Percentiles rank a stretch among this genome's conserved stretches.
phyloP scores from a whole-genome alignment of 1,284 basidiomycete species.

The Ceratobasidium sp. region DNA sequence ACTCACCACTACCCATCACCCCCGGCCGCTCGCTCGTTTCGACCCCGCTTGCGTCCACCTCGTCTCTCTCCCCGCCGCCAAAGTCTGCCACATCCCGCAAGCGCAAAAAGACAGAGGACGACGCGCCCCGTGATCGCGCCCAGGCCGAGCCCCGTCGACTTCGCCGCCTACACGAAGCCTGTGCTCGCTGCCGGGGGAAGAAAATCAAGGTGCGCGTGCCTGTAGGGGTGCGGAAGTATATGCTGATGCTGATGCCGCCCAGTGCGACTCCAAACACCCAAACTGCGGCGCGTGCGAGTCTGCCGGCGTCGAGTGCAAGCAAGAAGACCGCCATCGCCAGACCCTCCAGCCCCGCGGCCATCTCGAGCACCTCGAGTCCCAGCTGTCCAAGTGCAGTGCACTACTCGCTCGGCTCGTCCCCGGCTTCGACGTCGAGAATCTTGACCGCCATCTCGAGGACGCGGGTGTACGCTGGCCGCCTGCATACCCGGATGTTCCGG shows the following conservation, averaged over 20 bases:
- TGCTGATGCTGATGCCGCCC: constrained; percentile 40
- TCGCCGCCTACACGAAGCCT: constrained; percentile 85
- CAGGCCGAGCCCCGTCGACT: constrained; percentile 71
- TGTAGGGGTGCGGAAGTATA: neutral
- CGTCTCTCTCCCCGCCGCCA: constrained; percentile 23
- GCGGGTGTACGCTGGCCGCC: constrained; percentile 71
- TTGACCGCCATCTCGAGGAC: constrained; percentile 70
- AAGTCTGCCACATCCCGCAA: constrained; percentile 23
- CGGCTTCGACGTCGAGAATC: constrained; percentile 68
- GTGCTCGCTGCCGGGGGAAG: constrained; percentile 87
- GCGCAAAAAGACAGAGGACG: constrained; percentile 28
- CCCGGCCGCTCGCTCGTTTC: constrained; percentile 1
- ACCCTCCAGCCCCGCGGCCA: constrained; percentile 82
- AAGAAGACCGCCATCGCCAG: constrained; percentile 84
- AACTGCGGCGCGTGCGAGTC: constrained; percentile 82
- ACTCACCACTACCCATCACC: too few species aligned
- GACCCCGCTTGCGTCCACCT: constrained; percentile 16
- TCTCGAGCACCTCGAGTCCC: constrained; percentile 78
- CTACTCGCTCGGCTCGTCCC: constrained; percentile 76
- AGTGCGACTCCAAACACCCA: constrained; percentile 89
- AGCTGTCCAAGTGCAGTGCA: constrained; percentile 75
- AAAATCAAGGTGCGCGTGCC: constrained; percentile 85
- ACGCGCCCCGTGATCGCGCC: constrained; percentile 4
- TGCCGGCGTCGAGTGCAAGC: constrained; percentile 78
- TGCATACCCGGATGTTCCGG: neutral